Evolutionary conservation across 1,284 basidiomycete genomes (phyloP).

Genomic region (Meripilus lineatus): DNA sequence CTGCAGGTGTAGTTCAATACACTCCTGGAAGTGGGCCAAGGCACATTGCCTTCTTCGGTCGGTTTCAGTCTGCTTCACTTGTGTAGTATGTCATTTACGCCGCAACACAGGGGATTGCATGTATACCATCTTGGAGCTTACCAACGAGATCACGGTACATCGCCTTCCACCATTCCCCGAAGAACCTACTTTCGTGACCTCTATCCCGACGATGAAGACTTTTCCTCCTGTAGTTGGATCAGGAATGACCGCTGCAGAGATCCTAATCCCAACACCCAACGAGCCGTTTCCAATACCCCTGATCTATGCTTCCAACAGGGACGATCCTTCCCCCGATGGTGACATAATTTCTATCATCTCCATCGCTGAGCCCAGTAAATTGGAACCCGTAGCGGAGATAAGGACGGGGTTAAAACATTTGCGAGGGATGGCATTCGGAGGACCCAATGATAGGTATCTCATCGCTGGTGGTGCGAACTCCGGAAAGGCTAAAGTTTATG

Average conservation of each 20-base stretch:
- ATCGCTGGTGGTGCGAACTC: conserved; percentile 29
- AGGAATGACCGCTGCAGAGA: conserved; percentile 33
- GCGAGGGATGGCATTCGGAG: conserved; percentile 33
- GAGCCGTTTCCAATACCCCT: conserved; percentile 43
- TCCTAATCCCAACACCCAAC: conserved; percentile 51
- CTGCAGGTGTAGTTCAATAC: conserved; percentile 39
- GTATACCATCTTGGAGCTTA: conserved; percentile 65
- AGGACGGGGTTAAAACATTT: conserved; percentile 31
- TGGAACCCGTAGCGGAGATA: conserved; percentile 28
- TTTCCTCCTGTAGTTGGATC: conserved; percentile 34
- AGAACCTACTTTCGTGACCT: conserved; percentile 37
- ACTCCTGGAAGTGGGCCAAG: conserved; percentile 61
- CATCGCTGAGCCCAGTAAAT: conserved; percentile 18
- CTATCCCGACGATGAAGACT: conserved; percentile 40
- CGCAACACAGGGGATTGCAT: conserved; percentile 33
- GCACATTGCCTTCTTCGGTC: conserved; percentile 59
- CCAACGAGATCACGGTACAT: conserved; percentile 51
- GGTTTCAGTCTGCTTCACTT: conserved; percentile 19
- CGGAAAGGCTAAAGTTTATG: conserved; percentile 31
- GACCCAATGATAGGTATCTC: conserved; percentile 28
- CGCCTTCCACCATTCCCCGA: conserved; percentile 36
- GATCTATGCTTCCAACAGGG: conserved; percentile 69
- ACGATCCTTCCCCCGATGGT: conserved; percentile 47
- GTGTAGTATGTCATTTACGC: background rate
- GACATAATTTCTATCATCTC: conserved; percentile 60